Percentiles rank a stretch among this genome's conserved stretches.
phyloP scores from a whole-genome alignment of 768 basidiomycete species.

The Amanita rubescens region DNA sequence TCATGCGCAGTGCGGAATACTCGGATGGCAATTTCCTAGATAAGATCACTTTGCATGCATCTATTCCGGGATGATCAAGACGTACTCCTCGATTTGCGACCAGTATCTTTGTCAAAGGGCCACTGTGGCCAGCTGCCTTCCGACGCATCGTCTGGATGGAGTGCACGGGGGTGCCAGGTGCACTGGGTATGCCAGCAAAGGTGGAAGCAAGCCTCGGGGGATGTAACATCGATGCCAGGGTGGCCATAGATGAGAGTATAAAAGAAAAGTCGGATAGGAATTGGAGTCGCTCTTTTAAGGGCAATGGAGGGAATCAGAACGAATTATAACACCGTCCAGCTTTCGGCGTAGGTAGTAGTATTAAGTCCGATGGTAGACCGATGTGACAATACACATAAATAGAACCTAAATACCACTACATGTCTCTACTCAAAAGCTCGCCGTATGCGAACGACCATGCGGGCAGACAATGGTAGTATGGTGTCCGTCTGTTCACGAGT shows the following conservation, averaged over 20 bases:
- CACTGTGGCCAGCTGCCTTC: slow-evolving; percentile 85
- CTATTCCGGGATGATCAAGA: slow-evolving; percentile 1
- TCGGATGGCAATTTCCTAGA: slow-evolving; percentile 96
- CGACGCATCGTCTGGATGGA: slow-evolving; percentile 88
- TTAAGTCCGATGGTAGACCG: too few species aligned
- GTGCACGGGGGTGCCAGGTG: slow-evolving; percentile 80
- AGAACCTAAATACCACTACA: too few species aligned
- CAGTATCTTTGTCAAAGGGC: slow-evolving; percentile 85
- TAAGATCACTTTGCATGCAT: slow-evolving; percentile 9
- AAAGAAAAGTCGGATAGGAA: not conserved
- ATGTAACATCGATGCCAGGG: slow-evolving; percentile 42
- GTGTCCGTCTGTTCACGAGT: slow-evolving; percentile 39
- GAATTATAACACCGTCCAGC: not conserved
- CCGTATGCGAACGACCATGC: slow-evolving; percentile 29
- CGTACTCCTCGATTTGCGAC: slow-evolving; percentile 89
- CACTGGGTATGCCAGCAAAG: slow-evolving; percentile 68
- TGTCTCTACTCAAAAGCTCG: not conserved
- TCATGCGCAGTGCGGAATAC: slow-evolving; percentile 99
- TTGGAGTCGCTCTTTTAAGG: not conserved
- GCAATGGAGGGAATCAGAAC: slow-evolving; percentile 5
- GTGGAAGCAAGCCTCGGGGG: slow-evolving; percentile 68
- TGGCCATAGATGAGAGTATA: slow-evolving; percentile 30
- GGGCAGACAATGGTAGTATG: slow-evolving; percentile 57
- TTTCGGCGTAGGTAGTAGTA: too few species aligned
- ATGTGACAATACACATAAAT: too few species aligned